Evolutionary conservation across 805 yeast genomes (phyloP).

Genomic region (Kregervanrija delftensis): DNA sequence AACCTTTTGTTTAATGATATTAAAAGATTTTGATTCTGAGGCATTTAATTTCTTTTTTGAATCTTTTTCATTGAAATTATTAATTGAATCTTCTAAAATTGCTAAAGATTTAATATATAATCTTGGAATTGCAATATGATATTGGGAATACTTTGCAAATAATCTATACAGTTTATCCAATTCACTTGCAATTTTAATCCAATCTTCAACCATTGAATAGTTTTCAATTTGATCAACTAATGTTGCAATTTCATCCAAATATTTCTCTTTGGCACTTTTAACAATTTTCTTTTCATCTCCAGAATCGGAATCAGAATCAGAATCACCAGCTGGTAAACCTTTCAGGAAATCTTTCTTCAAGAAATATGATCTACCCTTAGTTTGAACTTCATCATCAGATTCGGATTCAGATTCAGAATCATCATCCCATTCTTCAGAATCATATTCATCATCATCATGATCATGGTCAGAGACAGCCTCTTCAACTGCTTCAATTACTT

Average conservation of each 20-base stretch:
- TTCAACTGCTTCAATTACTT: slow-evolving; percentile 4
- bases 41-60: slow-evolving; percentile 75
- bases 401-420: slow-evolving; percentile 36
- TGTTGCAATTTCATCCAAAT: slow-evolving; percentile 76
- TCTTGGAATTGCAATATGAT: slow-evolving; percentile 66
- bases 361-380: slow-evolving; percentile 48
- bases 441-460: slow-evolving; percentile 18
- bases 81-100: slow-evolving; percentile 63
- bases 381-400: slow-evolving; percentile 41
- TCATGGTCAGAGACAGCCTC: slow-evolving; percentile 19
- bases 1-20: slow-evolving; percentile 81
- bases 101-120: slow-evolving; percentile 62
- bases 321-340: slow-evolving; percentile 26
- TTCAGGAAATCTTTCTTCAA: slow-evolving; percentile 44
- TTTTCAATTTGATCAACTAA: slow-evolving; percentile 61
- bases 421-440: slow-evolving; percentile 25
- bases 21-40: slow-evolving; percentile 76
- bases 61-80: slow-evolving; percentile 36
- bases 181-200: slow-evolving; percentile 68
- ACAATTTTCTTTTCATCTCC: slow-evolving; percentile 78
- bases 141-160: slow-evolving; percentile 66
- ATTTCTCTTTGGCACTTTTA: slow-evolving; percentile 88
- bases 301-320: slow-evolving; percentile 33
- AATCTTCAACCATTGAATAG: slow-evolving; percentile 64
- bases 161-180: slow-evolving; percentile 72